These are phyloP conservation scores for Hondaea fermentalgiana DNA, from an alignment of 108 stramenopile species.

Conservation along the genomic window DNA sequence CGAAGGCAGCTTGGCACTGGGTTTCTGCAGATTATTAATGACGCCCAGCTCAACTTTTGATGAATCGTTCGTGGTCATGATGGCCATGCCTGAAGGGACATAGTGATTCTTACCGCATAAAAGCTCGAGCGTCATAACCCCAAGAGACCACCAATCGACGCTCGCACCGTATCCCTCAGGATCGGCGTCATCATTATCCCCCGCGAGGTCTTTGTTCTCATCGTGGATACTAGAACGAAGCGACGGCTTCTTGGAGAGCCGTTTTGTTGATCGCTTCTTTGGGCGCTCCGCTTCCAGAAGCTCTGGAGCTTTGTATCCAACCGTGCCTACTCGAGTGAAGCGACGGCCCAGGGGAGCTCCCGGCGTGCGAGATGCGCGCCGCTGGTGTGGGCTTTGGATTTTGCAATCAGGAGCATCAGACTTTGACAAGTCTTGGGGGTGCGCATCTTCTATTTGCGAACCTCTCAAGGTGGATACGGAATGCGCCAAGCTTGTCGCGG, in stretches of 20 bases:
- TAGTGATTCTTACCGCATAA: neutral
- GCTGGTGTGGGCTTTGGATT: neutral
- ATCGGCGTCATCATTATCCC: neutral
- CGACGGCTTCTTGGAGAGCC: neutral
- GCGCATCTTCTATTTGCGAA: no score
- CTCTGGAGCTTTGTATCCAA: slow-evolving; percentile 12
- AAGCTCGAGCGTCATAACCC: neutral
- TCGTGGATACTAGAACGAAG: neutral
- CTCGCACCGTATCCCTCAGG: neutral
- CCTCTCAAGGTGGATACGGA: no score
- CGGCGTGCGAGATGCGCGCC: no score
- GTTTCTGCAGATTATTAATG: neutral
- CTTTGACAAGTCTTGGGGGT: no score
- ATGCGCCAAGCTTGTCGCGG: no score
- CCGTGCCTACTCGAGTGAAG: neutral
- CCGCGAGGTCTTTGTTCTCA: neutral
- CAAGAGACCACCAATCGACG: neutral
- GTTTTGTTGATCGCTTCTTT: neutral
- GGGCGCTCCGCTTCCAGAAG: neutral
- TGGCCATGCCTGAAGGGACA: neutral
- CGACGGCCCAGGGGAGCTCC: neutral
- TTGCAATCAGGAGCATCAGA: no score
- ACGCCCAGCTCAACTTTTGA: neutral
- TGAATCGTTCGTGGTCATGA: neutral
- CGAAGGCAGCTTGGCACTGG: neutral